Percentiles rank a stretch among this genome's conserved stretches.
Evolutionary conservation across 1,139 yeast species (phyloP).

Genomic region (Suhomyces panamericanus): DNA sequence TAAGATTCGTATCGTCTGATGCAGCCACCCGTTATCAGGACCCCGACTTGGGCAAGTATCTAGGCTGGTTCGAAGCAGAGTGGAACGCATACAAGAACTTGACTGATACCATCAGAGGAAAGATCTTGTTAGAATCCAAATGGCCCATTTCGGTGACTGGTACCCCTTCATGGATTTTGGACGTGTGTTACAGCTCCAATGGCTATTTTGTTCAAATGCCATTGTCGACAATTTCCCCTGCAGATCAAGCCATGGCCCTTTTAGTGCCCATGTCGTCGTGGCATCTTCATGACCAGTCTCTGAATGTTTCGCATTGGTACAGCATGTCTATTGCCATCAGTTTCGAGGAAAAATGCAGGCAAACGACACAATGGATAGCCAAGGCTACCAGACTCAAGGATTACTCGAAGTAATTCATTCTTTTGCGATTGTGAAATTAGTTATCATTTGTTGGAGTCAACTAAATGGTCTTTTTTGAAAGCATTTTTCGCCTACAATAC

Average conservation of each 20-base stretch:
- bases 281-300: constrained; percentile 10
- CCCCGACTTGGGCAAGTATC: constrained; percentile 5
- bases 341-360: constrained; percentile 1
- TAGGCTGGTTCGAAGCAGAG: constrained; percentile 9
- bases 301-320: constrained; percentile 10
- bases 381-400: constrained; percentile 8
- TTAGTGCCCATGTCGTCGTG: constrained; percentile 12
- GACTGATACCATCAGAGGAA: constrained; percentile 5
- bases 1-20: constrained; percentile 5
- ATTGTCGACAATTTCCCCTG: constrained; percentile 7
- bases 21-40: constrained; percentile 6
- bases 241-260: constrained; percentile 9
- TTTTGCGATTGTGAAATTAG: not conserved
- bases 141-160: constrained; percentile 9
- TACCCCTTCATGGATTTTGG: constrained; percentile 10
- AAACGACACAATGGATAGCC: constrained; percentile 6
- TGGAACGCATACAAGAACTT: constrained; percentile 9
- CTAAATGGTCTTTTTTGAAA: not conserved
- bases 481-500: no score
- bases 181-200: constrained; percentile 6
- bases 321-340: constrained; percentile 1
- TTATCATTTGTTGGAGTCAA: no score
- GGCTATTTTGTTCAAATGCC: constrained; percentile 11
- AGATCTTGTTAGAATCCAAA: constrained; percentile 6
- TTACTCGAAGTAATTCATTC: constrained; percentile 1